Evolutionary conservation across 768 basidiomycete genomes (phyloP), one percentile per base, ranked within the genome.

Genomic region (Trametes villosa): DNA sequence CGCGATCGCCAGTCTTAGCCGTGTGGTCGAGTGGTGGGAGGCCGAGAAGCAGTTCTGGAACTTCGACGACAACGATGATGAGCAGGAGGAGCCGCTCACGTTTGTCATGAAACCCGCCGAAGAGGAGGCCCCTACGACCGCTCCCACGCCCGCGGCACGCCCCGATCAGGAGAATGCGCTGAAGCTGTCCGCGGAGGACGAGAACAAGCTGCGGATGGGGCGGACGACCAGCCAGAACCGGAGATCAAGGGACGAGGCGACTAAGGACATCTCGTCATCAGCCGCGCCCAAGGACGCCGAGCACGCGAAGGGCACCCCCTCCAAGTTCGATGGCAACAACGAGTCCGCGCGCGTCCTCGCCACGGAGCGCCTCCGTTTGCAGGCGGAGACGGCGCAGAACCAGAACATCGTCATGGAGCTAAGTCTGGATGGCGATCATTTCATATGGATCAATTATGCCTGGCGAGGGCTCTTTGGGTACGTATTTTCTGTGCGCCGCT

Each of bases 21-120:
- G 96, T 59, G 97, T 98, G 29, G 90, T 98, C 64, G 97, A 98
- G 71, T 99, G 97, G 96, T 98, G 95, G 94, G 96, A 97, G 75
- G 97, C 97, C 12, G 96, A 98, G 79, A 96, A 96, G 70, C 94
- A 96, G 67, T 99, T 99, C 75, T 99, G 97, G 97, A 97, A 97
- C 70, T 98, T 98, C 71, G 92, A 96, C 70, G 92, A 94, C 70
- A 89, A 91, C 62, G 91, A 91, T 45, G 88, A 92, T 60, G 94
- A 94, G 67, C 87, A 91, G 71, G 90, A 93, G 57, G 96, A 98
- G 65, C 93, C 94, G 1, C 78, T 98, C 50, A 86, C 89, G 65
- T 98, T 98, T 70, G 94, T 98, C 56, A 89, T 94, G 73, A 97
- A 96, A 73, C 89, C 96, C 0, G 85, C 83, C 20, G 89, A 88